phyloP scores from a whole-genome alignment of 164 flowering plant genomes.

The Warburgia ugandensis region DNA sequence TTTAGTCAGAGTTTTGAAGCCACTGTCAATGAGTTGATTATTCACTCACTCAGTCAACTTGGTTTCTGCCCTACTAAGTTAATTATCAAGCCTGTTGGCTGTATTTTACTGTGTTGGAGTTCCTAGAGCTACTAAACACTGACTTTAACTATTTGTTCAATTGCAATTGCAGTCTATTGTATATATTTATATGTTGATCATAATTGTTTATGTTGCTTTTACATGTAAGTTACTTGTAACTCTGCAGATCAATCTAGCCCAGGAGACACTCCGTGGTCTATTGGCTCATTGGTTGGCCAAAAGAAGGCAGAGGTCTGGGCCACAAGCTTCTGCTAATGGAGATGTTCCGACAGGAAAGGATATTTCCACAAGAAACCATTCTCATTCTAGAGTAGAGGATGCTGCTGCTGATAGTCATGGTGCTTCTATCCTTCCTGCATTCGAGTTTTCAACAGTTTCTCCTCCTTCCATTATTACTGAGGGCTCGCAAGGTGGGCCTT shows the following conservation, averaged over 20 bases:
- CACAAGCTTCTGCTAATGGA: slow-evolving; percentile 65
- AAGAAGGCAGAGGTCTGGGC: slow-evolving; percentile 61
- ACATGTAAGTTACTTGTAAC: too few species aligned
- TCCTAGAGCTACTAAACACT: too few species aligned
- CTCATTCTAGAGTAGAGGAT: slow-evolving; percentile 72
- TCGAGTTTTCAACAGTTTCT: slow-evolving; percentile 69
- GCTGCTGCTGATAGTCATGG: slow-evolving; percentile 57
- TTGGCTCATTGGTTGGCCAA: slow-evolving; percentile 73
- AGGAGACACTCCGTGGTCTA: slow-evolving; percentile 90
- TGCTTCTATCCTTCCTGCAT: slow-evolving; percentile 70
- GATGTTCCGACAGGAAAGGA: slow-evolving; percentile 62
- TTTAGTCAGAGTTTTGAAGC: too few species aligned
- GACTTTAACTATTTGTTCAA: too few species aligned
- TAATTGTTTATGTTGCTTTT: background rate
- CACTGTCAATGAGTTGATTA: too few species aligned
- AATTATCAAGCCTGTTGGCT: too few species aligned
- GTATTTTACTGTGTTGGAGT: too few species aligned
- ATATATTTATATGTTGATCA: background rate
- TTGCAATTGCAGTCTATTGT: too few species aligned
- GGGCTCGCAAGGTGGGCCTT: slow-evolving; percentile 93
- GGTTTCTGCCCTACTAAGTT: too few species aligned
- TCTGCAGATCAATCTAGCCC: slow-evolving; percentile 88
- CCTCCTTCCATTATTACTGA: slow-evolving; percentile 98
- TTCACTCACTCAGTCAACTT: too few species aligned
- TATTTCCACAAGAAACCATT: slow-evolving; percentile 36